Percentiles rank a stretch among this genome's conserved stretches.
Evolutionary conservation across 768 basidiomycete species (phyloP).

Genomic region (Tulasnella sp.): DNA sequence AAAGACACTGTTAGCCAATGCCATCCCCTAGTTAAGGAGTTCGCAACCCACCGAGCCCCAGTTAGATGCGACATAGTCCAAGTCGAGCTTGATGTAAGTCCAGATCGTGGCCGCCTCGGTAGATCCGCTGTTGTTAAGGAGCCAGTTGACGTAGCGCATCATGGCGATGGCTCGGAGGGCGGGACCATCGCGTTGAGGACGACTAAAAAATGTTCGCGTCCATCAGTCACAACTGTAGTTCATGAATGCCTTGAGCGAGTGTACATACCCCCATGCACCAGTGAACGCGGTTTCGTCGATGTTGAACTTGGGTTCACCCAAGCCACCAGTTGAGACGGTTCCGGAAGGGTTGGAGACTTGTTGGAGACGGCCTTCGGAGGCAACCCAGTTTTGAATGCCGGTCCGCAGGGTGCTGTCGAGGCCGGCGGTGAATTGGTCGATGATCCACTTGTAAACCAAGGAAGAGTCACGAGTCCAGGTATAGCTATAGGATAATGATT

Average conservation of each 20-base stretch:
- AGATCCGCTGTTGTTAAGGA: slow-evolving; percentile 37
- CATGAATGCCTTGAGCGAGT: no score
- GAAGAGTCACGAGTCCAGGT: slow-evolving; percentile 70
- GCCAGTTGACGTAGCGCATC: no score
- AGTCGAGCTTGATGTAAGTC: slow-evolving; percentile 61
- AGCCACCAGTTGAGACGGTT: slow-evolving; percentile 47
- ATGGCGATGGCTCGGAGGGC: slow-evolving; percentile 60
- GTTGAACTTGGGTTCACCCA: slow-evolving; percentile 67
- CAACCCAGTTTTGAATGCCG: slow-evolving; percentile 45
- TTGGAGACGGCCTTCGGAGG: slow-evolving; percentile 47
- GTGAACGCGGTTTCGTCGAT: slow-evolving; percentile 48
- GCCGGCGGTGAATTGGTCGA: slow-evolving; percentile 39
- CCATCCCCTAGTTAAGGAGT: slow-evolving; percentile 23
- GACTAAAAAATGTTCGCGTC: slow-evolving; percentile 27
- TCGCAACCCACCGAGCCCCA: no score
- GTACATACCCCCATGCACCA: slow-evolving; percentile 25
- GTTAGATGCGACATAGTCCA: slow-evolving; percentile 52
- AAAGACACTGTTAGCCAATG: background rate
- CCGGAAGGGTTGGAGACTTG: slow-evolving; percentile 65
- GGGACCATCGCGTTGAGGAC: no score
- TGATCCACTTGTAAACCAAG: slow-evolving; percentile 23
- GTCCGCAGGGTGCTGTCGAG: no score
- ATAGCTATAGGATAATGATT: slow-evolving; percentile 40
- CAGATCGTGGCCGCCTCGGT: slow-evolving; percentile 46
- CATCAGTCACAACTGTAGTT: no score